Evolutionary conservation across 2,329 filamentous ascomycete genomes (phyloP).

Genomic region (Aureobasidium sp.): DNA sequence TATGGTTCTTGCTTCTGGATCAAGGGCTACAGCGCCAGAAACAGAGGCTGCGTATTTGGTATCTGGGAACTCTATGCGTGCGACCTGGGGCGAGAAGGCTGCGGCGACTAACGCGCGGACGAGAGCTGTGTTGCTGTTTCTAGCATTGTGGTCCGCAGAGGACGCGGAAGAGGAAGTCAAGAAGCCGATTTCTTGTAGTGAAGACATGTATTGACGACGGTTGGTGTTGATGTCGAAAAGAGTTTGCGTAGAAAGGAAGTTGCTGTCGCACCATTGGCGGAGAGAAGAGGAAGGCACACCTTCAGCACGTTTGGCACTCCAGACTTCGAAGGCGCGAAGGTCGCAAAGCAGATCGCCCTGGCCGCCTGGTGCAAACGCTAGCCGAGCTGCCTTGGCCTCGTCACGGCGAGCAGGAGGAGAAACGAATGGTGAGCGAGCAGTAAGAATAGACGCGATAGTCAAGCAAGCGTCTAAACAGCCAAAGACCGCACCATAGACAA

Average conservation of each 20-base stretch:
- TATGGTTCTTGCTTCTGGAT: conserved; percentile 85
- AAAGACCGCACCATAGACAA: conserved; percentile 92
- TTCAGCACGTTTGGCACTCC: conserved; percentile 58
- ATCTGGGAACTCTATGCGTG: conserved; percentile 85
- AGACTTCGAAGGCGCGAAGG: conserved; percentile 72
- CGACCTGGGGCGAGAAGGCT: conserved; percentile 66
- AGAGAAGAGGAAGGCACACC: conserved; percentile 50
- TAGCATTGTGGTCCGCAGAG: conserved; percentile 34
- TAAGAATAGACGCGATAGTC: conserved; percentile 87
- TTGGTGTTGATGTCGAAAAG: conserved; percentile 84
- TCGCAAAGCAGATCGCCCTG: conserved; percentile 89
- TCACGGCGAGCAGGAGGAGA: conserved; percentile 77
- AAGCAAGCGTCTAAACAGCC: conserved; percentile 83
- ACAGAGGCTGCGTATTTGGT: conserved; percentile 88
- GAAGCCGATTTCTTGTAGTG: conserved; percentile 79
- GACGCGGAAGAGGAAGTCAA: conserved; percentile 33
- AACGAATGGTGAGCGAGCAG: conserved; percentile 76
- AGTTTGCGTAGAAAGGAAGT: conserved; percentile 76
- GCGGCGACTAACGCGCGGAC: conserved; percentile 41
- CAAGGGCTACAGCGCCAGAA: conserved; percentile 82
- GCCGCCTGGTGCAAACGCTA: conserved; percentile 57
- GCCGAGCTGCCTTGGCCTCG: conserved; percentile 66
- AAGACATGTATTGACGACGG: conserved; percentile 72
- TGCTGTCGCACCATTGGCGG: conserved; percentile 71
- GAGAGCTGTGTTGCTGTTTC: conserved; percentile 37